Evolutionary conservation across 495 filamentous ascomycete genomes (phyloP).

Genomic region (Beverwykella pulmonaria): DNA sequence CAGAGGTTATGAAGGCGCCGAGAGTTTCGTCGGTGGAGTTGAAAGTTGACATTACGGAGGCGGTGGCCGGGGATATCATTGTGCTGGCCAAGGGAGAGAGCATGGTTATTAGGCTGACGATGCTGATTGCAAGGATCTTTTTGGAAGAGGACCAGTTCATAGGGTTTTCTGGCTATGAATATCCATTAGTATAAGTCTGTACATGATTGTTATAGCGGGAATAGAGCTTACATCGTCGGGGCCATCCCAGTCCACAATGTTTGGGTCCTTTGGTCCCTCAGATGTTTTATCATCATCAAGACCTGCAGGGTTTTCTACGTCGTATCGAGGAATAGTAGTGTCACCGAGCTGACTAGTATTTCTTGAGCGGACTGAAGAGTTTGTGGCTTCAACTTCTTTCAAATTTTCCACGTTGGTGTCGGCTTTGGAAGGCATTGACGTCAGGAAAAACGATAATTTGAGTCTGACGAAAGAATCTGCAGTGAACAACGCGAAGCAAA

Average conservation of each 20-base stretch:
- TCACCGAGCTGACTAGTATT: neutral
- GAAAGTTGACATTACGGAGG: constrained; percentile 29
- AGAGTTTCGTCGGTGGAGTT: constrained; percentile 24
- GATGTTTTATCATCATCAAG: neutral
- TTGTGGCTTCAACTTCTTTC: neutral
- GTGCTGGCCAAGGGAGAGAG: constrained; percentile 39
- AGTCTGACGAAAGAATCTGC: too few species aligned
- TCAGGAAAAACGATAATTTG: too few species aligned
- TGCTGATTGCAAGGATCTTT: constrained; percentile 50
- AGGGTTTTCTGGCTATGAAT: constrained; percentile 44
- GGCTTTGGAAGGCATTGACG: neutral
- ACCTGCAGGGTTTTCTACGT: neutral
- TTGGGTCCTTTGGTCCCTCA: constrained; percentile 28
- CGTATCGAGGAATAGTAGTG: neutral
- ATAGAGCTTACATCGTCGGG: constrained; percentile 41
- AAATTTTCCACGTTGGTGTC: neutral
- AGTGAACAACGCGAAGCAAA: neutral
- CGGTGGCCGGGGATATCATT: constrained; percentile 36
- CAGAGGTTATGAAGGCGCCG: constrained; percentile 36
- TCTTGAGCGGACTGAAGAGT: neutral
- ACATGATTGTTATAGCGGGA: neutral
- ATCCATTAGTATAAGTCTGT: neutral
- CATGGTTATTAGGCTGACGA: constrained; percentile 47
- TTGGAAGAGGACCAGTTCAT: constrained; percentile 50
- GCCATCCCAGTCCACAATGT: constrained; percentile 43